Base-by-base conservation (phyloP, 1,284 basidiomycete species). In the Irpex sp. region DNA sequence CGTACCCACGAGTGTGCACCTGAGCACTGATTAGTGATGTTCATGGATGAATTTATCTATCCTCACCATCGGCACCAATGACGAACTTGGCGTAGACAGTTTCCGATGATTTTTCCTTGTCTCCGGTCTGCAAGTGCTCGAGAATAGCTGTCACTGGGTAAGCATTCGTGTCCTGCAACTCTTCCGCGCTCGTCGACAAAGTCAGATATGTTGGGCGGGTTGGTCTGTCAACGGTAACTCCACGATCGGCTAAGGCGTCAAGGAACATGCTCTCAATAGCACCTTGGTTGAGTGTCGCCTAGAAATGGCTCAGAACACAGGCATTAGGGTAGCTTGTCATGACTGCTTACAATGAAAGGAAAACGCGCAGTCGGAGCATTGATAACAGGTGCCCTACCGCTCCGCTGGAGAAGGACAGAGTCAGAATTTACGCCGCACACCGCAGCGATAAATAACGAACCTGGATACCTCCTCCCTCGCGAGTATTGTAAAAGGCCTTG, bases 1-100 rank as follows among this genome's bases (percentile, higher is more conserved):
- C 92, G 81, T 4, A 92, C 88, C 91, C 90, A 93, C 1, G 89
- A 92, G 74, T 93, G 91, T 0, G 91, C 91, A 15, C 88, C 49
- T 50, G 19, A 17, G 19, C 15, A 11, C 13, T 9, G 15, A 19
- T 50, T n/a, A 43, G 31, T 43, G 87, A 68, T 61, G 39, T 11
- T 21, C 15, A n/a, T 17, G 49, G 39, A 46, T 17, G 7, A 9
- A 58, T 13, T 4, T 15, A 51, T 65, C 60, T 75, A 79, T 50
- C 13, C 49, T 19, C 8, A 50, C 49, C 86, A 69, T 86, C 84
- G 37, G 81, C 75, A 0, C 85, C 85, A 46, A 86, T 74, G 4
- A 86, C 78, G 66, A 77, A 87, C 67, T 81, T 84, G 0, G 83
- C 83, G 57, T 72, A 74, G 1, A 86, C 78, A 11, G 77, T 74